These are phyloP conservation scores for Diaporthe sp. DNA, from an alignment of 2,329 filamentous ascomycete genomes.

Conservation along the genomic window DNA sequence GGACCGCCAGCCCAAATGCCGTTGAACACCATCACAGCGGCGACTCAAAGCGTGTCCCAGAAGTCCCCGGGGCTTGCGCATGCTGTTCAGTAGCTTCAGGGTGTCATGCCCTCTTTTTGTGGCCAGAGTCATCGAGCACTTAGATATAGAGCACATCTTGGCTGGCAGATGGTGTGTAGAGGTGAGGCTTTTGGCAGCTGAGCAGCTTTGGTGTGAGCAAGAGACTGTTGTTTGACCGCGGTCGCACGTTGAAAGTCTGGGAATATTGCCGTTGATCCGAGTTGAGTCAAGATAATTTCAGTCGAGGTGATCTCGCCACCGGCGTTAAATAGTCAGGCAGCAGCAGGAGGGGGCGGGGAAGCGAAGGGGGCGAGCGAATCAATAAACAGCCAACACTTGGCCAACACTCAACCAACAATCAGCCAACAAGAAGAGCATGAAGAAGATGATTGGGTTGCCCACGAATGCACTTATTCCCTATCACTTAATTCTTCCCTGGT, in stretches of 20 bases:
- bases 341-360: background rate
- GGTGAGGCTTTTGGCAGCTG: background rate
- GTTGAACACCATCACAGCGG: background rate
- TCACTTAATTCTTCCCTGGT: no score
- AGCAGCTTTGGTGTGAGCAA: background rate
- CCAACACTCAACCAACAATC: no score
- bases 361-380: background rate
- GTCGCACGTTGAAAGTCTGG: background rate
- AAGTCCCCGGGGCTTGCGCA: background rate
- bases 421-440: no score
- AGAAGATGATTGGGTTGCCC: no score
- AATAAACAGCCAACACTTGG: background rate
- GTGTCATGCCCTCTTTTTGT: background rate
- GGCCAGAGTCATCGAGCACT: background rate
- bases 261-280: background rate
- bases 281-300: background rate
- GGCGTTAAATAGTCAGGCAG: background rate
- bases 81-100: background rate
- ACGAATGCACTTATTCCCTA: no score
- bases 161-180: background rate
- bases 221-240: background rate
- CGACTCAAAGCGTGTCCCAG: background rate
- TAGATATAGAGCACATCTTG: background rate
- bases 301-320: background rate
- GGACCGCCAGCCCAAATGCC: background rate